Evolutionary conservation across 495 filamentous ascomycete species (phyloP).

Genomic region (Penicillium pancosmium): DNA sequence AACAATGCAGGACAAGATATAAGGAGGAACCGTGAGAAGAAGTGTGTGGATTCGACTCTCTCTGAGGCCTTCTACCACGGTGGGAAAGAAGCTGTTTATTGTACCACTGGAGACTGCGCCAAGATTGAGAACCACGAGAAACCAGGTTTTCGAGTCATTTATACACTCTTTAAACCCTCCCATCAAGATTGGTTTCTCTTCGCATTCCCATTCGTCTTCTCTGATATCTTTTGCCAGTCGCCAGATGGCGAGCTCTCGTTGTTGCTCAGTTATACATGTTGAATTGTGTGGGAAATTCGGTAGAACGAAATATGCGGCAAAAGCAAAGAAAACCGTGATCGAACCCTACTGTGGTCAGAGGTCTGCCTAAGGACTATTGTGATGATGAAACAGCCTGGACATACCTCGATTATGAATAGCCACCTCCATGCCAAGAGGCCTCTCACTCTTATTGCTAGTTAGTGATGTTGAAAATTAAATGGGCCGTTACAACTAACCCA

Average conservation of each 20-base stretch:
- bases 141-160: background rate
- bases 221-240: conserved; percentile 71
- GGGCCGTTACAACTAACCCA: background rate
- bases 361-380: conserved; percentile 20
- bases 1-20: conserved; percentile 45
- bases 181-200: background rate
- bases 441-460: conserved; percentile 1
- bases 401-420: conserved; percentile 35
- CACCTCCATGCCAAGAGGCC: conserved; percentile 34
- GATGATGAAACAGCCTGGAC: conserved; percentile 16
- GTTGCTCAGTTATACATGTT: conserved; percentile 63
- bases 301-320: conserved; percentile 56
- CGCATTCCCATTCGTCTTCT: conserved; percentile 59
- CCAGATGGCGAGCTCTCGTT: conserved; percentile 65
- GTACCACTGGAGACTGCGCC: conserved; percentile 3
- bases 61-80: conserved; percentile 53
- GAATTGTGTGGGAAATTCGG: conserved; percentile 77
- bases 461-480: background rate
- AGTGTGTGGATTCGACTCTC: conserved; percentile 51
- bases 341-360: conserved; percentile 45
- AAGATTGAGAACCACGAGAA: background rate
- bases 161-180: background rate
- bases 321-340: conserved; percentile 47
- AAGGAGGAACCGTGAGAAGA: conserved; percentile 54
- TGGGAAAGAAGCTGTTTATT: conserved; percentile 54